These are phyloP conservation scores for Ulota crispa DNA, from an alignment of 225 moss, liverwort and hornwort genomes.

Conservation along the genomic window DNA sequence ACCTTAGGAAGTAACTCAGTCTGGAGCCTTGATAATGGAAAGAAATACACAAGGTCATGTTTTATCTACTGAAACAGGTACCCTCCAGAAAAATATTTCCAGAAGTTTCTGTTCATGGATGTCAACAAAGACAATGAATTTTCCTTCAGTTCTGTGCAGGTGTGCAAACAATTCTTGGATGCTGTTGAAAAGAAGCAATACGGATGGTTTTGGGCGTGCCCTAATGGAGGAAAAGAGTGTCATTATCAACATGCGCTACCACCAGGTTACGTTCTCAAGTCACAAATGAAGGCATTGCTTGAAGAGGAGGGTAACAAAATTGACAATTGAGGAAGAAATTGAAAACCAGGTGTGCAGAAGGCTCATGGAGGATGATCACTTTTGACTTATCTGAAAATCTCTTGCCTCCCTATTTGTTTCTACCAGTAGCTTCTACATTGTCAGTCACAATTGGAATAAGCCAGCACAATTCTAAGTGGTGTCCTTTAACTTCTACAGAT, in stretches of 20 bases:
- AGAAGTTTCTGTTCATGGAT: neutral
- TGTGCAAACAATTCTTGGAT: conserved; percentile 84
- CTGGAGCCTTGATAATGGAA: neutral
- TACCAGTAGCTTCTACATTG: neutral
- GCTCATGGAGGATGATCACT: neutral
- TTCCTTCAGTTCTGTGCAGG: conserved; percentile 28
- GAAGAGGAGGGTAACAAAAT: conserved; percentile 84
- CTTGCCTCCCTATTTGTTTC: neutral
- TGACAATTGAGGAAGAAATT: conserved; percentile 85
- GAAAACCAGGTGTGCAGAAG: conserved; percentile 66
- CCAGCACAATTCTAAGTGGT: neutral
- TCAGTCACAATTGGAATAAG: neutral
- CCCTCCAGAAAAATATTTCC: neutral
- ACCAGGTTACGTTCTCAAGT: conserved; percentile 75
- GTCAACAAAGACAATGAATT: neutral
- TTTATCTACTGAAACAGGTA: neutral
- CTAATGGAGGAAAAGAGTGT: conserved; percentile 89
- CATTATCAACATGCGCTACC: conserved; percentile 91
- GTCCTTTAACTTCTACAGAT: neutral
- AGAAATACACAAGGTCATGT: neutral
- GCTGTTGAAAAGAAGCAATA: conserved; percentile 94
- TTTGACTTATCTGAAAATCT: no score
- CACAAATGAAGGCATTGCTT: conserved; percentile 93
- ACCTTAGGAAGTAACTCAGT: neutral
- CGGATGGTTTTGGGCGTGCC: conserved; percentile 98